Evolutionary conservation across 1,284 basidiomycete species (phyloP).

Genomic region (Cryptococcus floricola): DNA sequence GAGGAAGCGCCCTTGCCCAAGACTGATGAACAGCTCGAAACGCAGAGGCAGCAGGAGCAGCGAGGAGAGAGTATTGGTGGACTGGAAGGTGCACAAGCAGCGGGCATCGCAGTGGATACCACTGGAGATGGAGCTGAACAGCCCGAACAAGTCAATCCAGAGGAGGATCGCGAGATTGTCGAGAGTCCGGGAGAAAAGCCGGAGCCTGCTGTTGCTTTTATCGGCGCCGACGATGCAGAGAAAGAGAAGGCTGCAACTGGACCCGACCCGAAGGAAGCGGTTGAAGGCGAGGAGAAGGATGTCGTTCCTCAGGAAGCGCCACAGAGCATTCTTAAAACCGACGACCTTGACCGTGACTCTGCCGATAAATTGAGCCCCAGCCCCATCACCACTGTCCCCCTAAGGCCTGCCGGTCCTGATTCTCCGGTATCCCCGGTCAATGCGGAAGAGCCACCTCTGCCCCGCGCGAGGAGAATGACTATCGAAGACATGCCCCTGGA

Average conservation of each 20-base stretch:
- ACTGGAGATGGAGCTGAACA: neutral
- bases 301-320: conserved; percentile 25
- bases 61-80: conserved; percentile 29
- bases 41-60: conserved; percentile 27
- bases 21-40: conserved; percentile 21
- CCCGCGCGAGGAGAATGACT: conserved; percentile 13
- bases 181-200: neutral
- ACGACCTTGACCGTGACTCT: neutral
- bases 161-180: neutral
- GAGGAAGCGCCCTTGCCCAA: conserved; percentile 36
- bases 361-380: conserved; percentile 8
- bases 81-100: conserved; percentile 36
- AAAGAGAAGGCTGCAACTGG: neutral
- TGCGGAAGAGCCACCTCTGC: conserved; percentile 14
- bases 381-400: conserved; percentile 26
- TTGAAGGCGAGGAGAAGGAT: conserved; percentile 30
- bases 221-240: conserved; percentile 11
- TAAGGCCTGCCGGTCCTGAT: conserved; percentile 29
- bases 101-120: conserved; percentile 42
- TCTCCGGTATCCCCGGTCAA: conserved; percentile 5
- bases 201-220: conserved; percentile 16
- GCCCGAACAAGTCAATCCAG: neutral
- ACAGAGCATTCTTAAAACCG: conserved; percentile 14
- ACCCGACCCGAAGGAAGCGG: conserved; percentile 6
- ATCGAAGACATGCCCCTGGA: conserved; percentile 24